A percentile compares a stretch with the other conserved stretches of the same genome.
phyloP scores from a whole-genome alignment of 139 green algal species.

The Tetraselmis striata region DNA sequence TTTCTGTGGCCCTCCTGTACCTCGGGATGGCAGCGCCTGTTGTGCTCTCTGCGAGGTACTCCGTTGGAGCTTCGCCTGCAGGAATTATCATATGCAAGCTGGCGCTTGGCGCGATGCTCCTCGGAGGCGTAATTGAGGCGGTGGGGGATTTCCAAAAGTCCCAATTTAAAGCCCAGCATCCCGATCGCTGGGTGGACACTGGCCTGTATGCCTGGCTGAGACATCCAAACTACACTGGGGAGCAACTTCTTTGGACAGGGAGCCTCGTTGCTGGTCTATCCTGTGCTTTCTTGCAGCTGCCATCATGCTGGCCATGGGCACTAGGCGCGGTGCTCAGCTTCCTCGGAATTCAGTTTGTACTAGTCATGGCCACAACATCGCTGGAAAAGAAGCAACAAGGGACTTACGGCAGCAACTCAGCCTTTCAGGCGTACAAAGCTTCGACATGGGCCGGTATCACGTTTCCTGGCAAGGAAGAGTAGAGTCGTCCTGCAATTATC shows the following conservation, averaged over 20 bases:
- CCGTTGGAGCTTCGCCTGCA: background rate
- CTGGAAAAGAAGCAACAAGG: background rate
- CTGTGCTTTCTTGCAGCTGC: background rate
- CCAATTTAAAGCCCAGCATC: background rate
- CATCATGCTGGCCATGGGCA: background rate
- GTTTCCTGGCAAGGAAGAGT: background rate
- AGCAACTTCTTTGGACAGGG: background rate
- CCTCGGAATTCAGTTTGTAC: background rate
- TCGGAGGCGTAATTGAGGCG: background rate
- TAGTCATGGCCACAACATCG: background rate
- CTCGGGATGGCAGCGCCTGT: background rate
- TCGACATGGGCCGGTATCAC: background rate
- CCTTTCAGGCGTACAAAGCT: background rate
- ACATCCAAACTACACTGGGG: background rate
- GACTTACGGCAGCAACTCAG: background rate
- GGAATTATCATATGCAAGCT: background rate
- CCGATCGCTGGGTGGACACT: background rate
- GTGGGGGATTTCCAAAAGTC: conserved; percentile 1
- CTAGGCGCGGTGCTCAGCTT: background rate
- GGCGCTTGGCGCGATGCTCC: background rate
- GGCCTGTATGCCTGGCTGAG: background rate
- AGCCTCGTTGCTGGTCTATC: background rate
- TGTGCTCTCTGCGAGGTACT: background rate
- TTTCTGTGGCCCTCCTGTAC: background rate
- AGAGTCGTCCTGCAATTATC: too few relatives aligned